These are phyloP conservation scores for Allantophomopsis cytisporea DNA, from an alignment of 2,329 filamentous ascomycete genomes.

Conservation along the genomic window DNA sequence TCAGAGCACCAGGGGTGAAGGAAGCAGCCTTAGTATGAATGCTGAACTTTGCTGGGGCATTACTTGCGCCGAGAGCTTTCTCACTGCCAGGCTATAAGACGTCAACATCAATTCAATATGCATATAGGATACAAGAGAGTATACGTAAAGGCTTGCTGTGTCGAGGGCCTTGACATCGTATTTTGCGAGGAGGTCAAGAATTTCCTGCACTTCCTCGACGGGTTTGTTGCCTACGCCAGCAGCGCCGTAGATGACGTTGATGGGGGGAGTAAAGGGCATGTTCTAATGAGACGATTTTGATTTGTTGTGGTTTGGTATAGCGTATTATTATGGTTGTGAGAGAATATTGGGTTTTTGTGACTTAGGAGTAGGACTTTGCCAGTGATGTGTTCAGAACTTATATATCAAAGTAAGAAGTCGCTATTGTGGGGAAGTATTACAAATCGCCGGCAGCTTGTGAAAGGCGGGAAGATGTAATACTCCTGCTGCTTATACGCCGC, in stretches of 20 bases:
- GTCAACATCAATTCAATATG: background rate
- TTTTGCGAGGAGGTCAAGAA: constrained; percentile 8
- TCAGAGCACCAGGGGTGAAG: constrained; percentile 6
- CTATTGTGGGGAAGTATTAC: no score
- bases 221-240: constrained; percentile 2
- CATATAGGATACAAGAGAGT: background rate
- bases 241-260: constrained; percentile 7
- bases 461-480: no score
- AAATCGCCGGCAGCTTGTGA: no score
- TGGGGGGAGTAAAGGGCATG: background rate
- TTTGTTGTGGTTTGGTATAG: no score
- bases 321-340: no score
- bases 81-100: constrained; percentile 10
- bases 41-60: constrained; percentile 9
- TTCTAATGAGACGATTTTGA: background rate
- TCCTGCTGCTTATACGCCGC: no score
- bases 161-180: constrained; percentile 11
- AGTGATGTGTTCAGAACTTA: no score
- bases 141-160: constrained; percentile 11
- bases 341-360: no score
- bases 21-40: constrained; percentile 14
- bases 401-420: no score
- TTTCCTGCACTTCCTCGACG: background rate
- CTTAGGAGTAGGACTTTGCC: no score
- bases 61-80: constrained; percentile 7